phyloP scores from a whole-genome alignment of 352 stramenopile genomes.

The Phytophthora aleatoria region DNA sequence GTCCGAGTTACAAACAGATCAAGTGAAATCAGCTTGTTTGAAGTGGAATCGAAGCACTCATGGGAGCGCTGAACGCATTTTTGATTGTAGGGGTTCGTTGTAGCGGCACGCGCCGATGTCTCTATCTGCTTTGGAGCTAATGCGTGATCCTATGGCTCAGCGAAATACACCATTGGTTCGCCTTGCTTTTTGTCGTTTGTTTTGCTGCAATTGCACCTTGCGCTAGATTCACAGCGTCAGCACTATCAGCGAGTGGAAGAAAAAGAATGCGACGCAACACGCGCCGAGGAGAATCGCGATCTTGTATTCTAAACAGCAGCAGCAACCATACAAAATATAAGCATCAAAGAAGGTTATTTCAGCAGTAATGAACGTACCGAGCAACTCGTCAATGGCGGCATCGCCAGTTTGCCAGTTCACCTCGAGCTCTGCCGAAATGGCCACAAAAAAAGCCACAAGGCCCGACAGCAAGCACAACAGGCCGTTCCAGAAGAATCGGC shows the following conservation, averaged over 20 bases:
- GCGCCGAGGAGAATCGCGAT: conserved; percentile 73
- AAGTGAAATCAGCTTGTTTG: no score
- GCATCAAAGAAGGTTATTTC: not conserved
- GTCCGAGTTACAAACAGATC: no score
- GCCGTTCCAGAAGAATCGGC: conserved; percentile 77
- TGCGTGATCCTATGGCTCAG: conserved; percentile 1
- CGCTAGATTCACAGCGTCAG: conserved; percentile 42
- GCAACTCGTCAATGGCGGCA: conserved; percentile 59
- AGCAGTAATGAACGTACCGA: conserved; percentile 49
- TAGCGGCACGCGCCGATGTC: conserved; percentile 6
- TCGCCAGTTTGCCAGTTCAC: conserved; percentile 73
- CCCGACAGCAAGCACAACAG: conserved; percentile 60
- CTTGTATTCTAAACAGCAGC: conserved; percentile 74
- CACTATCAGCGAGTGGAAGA: conserved; percentile 66
- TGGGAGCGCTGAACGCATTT: conserved; percentile 15
- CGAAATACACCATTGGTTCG: not conserved
- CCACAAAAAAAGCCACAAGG: conserved; percentile 63
- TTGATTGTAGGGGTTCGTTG: conserved; percentile 15
- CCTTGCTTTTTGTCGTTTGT: not conserved
- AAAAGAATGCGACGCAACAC: conserved; percentile 64
- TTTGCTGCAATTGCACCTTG: not conserved
- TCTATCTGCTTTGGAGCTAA: conserved; percentile 16
- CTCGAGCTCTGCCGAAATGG: conserved; percentile 57
- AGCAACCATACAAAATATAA: not conserved
- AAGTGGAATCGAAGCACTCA: not conserved